Evolutionary conservation across 306 rosid species (phyloP).

Genomic region (Astragalus membranaceus): DNA sequence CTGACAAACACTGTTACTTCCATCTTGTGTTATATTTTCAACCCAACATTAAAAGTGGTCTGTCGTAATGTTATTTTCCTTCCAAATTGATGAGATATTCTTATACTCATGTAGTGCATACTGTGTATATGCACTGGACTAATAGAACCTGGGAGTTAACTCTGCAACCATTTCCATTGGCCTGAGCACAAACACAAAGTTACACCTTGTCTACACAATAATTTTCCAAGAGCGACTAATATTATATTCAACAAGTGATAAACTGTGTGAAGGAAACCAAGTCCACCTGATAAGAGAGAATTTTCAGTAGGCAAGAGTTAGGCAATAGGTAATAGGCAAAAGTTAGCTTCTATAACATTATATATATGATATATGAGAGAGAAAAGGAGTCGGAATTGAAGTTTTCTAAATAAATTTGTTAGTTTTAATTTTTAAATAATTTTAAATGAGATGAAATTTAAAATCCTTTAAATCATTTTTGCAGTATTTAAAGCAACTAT

Average conservation of each 20-base stretch:
- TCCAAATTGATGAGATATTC: not conserved
- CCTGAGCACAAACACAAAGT: not conserved
- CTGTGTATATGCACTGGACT: not conserved
- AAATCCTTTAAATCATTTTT: not conserved
- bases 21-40: not conserved
- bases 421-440: not conserved
- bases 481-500: not conserved
- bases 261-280: not conserved
- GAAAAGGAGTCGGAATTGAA: not conserved
- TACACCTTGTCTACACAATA: not conserved
- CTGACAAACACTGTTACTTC: not conserved
- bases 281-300: not conserved
- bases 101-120: not conserved
- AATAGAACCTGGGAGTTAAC: not conserved
- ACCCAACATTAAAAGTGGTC: not conserved
- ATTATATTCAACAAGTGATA: not conserved
- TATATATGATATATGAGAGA: not conserved
- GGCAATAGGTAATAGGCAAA: not conserved
- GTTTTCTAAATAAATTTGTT: not conserved
- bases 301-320: not conserved
- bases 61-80: not conserved
- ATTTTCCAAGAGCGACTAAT: not conserved
- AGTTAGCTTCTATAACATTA: not conserved
- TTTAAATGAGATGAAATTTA: not conserved
- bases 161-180: not conserved